Evolutionary conservation across 2,329 filamentous ascomycete genomes (phyloP).

Genomic region (Aureobasidium namibiae): DNA sequence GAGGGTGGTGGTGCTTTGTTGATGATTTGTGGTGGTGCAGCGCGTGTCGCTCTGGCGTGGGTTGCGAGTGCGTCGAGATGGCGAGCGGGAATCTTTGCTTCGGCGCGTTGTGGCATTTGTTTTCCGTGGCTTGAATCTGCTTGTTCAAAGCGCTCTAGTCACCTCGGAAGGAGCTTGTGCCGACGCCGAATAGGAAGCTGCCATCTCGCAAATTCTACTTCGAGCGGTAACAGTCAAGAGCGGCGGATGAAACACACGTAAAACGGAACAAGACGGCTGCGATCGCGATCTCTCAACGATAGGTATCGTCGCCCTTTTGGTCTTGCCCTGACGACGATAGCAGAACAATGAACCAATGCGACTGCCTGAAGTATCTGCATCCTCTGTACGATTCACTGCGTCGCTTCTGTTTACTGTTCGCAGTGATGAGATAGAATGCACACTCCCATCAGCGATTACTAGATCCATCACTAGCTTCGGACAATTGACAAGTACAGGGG

Average conservation of each 20-base stretch:
- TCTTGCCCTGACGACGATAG: neutral
- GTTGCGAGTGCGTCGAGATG: neutral
- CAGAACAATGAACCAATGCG: neutral
- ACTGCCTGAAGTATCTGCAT: neutral
- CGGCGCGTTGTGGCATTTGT: neutral
- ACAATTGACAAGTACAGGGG: neutral
- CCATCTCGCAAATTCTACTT: neutral
- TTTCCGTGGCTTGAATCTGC: neutral
- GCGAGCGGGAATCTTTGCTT: neutral
- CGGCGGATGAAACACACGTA: neutral
- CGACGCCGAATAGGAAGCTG: neutral
- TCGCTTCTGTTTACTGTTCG: neutral
- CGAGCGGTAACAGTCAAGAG: neutral
- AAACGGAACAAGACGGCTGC: neutral
- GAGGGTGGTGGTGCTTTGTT: conserved; percentile 5
- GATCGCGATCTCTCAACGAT: neutral
- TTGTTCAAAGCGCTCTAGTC: neutral
- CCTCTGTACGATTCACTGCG: neutral
- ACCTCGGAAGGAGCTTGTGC: neutral
- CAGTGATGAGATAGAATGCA: neutral
- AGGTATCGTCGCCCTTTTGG: neutral
- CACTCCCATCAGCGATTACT: neutral
- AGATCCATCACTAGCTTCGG: conserved; percentile 6
- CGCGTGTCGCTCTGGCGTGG: conserved; percentile 2
- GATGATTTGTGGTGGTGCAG: conserved; percentile 7